A percentile compares a stretch with the other conserved stretches of the same genome.
Evolutionary conservation across 768 basidiomycete genomes (phyloP).

Genomic region (Lenzites betulinus): DNA sequence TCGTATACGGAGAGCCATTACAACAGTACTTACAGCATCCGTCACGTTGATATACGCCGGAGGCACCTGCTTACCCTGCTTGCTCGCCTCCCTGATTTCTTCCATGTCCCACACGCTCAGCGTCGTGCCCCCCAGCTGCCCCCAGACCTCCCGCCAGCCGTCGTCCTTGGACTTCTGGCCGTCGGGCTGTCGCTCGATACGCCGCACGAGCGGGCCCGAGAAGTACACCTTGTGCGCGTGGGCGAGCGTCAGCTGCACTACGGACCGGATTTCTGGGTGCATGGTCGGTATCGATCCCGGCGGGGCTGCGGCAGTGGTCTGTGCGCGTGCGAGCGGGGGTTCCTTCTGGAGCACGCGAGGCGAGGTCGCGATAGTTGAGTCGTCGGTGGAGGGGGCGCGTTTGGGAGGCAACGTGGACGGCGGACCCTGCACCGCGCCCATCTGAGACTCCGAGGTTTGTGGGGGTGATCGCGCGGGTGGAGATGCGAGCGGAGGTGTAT

Average conservation of each 20-base stretch:
- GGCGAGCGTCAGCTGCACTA: constrained; percentile 70
- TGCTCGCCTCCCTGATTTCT: constrained; percentile 81
- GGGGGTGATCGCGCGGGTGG: constrained; percentile 3
- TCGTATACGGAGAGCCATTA: neutral
- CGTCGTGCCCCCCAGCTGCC: constrained; percentile 86
- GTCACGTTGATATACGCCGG: constrained; percentile 87
- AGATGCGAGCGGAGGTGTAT: neutral
- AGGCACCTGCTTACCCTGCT: constrained; percentile 78
- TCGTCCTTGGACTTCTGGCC: constrained; percentile 77
- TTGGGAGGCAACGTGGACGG: neutral
- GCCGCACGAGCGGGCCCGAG: constrained; percentile 79
- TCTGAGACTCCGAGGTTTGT: neutral
- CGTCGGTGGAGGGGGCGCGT: constrained; percentile 9
- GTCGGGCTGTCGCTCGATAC: constrained; percentile 76
- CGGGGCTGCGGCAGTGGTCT: constrained; percentile 6
- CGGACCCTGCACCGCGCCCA: neutral
- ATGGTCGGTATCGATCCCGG: constrained; percentile 33
- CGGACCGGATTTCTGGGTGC: constrained; percentile 82
- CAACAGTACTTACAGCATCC: constrained; percentile 67
- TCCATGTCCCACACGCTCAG: constrained; percentile 93
- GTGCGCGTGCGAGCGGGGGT: constrained; percentile 8
- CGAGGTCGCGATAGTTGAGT: neutral
- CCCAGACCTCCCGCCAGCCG: constrained; percentile 86
- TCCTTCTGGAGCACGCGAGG: constrained; percentile 16
- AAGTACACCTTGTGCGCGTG: constrained; percentile 88